Percentiles rank a stretch among this genome's conserved stretches.
These are phyloP conservation scores for Boletus pseudo-olivaceus DNA, from an alignment of 768 basidiomycete species.

Conservation along the genomic window DNA sequence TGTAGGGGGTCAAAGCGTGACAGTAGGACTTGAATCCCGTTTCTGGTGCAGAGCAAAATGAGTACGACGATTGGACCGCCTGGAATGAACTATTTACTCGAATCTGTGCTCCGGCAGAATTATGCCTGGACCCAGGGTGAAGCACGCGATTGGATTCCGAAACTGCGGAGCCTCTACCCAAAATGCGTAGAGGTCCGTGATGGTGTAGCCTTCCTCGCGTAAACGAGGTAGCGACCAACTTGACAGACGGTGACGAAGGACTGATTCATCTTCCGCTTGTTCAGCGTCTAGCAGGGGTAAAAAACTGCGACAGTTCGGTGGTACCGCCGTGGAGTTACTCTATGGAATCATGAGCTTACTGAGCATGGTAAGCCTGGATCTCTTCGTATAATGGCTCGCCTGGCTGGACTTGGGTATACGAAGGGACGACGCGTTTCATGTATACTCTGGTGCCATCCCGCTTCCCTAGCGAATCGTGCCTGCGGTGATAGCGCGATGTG, in stretches of 20 bases:
- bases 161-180: constrained; percentile 65
- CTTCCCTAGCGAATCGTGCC: constrained; percentile 11
- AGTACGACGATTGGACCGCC: neutral
- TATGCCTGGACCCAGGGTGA: constrained; percentile 60
- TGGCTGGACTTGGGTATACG: constrained; percentile 28
- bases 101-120: constrained; percentile 64
- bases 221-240: constrained; percentile 63
- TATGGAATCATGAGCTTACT: constrained; percentile 35
- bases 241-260: constrained; percentile 59
- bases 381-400: constrained; percentile 47
- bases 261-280: constrained; percentile 58
- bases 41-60: constrained; percentile 39
- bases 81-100: constrained; percentile 45
- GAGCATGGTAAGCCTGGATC: constrained; percentile 50
- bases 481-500: constrained; percentile 37
- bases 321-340: neutral
- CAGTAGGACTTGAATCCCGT: constrained; percentile 66
- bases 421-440: constrained; percentile 39
- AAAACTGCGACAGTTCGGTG: constrained; percentile 38
- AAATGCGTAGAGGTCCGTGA: constrained; percentile 62
- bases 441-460: constrained; percentile 19
- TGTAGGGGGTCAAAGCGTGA: constrained; percentile 59
- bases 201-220: constrained; percentile 66
- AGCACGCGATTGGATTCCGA: constrained; percentile 64
- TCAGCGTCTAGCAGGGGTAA: constrained; percentile 50